Conservation (phyloP, 2,329 filamentous ascomycete species). For the Penicillium frequentans region DNA sequence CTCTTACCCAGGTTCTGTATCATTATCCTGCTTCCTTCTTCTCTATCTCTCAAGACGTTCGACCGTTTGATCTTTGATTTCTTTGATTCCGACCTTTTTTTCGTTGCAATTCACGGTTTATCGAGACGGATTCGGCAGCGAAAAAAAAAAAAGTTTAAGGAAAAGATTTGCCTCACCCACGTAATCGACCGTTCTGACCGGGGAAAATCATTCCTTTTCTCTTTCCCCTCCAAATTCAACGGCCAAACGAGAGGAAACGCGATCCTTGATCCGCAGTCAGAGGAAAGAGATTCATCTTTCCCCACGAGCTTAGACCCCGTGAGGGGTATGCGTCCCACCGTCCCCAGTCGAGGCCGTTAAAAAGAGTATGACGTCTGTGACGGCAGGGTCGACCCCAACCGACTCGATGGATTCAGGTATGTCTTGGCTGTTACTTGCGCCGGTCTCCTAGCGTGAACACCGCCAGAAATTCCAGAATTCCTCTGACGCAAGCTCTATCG, state of each 20-base stretch:
- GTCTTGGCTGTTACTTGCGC: slow-evolving; percentile 19
- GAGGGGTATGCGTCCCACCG: slow-evolving; percentile 38
- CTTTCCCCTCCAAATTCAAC: neutral
- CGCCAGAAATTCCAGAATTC: slow-evolving; percentile 1
- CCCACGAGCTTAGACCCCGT: slow-evolving; percentile 5
- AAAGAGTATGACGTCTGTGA: slow-evolving; percentile 40
- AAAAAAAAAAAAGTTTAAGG: slow-evolving; percentile 17
- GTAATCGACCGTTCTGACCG: slow-evolving; percentile 13
- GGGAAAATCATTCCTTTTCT: neutral
- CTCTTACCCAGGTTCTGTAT: neutral
- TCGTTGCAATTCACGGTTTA: neutral
- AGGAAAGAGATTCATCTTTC: neutral
- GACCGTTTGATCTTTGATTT: neutral
- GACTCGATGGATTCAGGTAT: slow-evolving; percentile 32
- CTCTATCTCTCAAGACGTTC: slow-evolving; percentile 1
- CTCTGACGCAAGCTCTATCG: slow-evolving; percentile 12
- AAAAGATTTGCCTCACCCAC: slow-evolving; percentile 34
- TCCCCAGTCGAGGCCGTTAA: slow-evolving; percentile 20
- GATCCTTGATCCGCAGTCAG: neutral
- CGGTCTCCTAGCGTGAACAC: neutral
- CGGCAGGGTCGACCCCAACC: slow-evolving; percentile 27
- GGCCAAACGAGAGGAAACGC: neutral
- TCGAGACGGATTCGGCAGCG: slow-evolving; percentile 21
- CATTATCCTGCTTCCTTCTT: neutral
- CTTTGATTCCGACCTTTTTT: neutral